A percentile compares a stretch with the other conserved stretches of the same genome.
These are phyloP conservation scores for Rhizopogon vinicolor DNA, from an alignment of 768 basidiomycete genomes.

Conservation along the genomic window DNA sequence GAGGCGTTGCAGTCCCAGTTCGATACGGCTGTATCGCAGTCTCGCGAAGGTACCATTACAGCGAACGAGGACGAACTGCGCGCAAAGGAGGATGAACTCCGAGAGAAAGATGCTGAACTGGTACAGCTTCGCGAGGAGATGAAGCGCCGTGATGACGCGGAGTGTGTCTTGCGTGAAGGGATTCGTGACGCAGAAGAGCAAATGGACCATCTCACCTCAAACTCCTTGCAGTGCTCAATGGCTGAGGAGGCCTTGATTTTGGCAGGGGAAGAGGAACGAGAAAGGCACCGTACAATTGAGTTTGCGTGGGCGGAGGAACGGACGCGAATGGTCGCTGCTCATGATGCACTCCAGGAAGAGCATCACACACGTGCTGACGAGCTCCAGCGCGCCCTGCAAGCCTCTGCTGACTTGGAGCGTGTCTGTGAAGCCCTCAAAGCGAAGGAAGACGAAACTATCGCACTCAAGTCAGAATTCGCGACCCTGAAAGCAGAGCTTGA, in stretches of 20 bases:
- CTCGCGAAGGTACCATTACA: constrained; percentile 1
- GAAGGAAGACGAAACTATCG: constrained; percentile 39
- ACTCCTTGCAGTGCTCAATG: constrained; percentile 8
- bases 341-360: constrained; percentile 40
- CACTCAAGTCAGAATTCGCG: constrained; percentile 47
- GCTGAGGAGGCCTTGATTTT: constrained; percentile 13
- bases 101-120: constrained; percentile 9
- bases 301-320: constrained; percentile 49
- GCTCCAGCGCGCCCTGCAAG: constrained; percentile 4
- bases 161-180: constrained; percentile 49
- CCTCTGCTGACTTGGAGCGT: constrained; percentile 26
- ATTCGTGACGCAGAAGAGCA: constrained; percentile 54
- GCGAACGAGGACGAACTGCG: constrained; percentile 37
- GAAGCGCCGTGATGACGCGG: constrained; percentile 46
- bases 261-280: constrained; percentile 34
- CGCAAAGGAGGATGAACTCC: constrained; percentile 43
- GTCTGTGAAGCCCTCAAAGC: constrained; percentile 34
- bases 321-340: constrained; percentile 36
- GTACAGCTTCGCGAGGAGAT: constrained; percentile 39
- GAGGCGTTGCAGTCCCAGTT: constrained; percentile 25
- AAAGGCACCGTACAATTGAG: constrained; percentile 37
- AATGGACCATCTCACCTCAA: constrained; percentile 45
- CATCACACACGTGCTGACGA: constrained; percentile 40
- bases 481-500: constrained; percentile 32
- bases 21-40: not conserved